These are phyloP conservation scores for Stemphylium vesicarium DNA, from an alignment of 2,329 filamentous ascomycete genomes.

Conservation along the genomic window DNA sequence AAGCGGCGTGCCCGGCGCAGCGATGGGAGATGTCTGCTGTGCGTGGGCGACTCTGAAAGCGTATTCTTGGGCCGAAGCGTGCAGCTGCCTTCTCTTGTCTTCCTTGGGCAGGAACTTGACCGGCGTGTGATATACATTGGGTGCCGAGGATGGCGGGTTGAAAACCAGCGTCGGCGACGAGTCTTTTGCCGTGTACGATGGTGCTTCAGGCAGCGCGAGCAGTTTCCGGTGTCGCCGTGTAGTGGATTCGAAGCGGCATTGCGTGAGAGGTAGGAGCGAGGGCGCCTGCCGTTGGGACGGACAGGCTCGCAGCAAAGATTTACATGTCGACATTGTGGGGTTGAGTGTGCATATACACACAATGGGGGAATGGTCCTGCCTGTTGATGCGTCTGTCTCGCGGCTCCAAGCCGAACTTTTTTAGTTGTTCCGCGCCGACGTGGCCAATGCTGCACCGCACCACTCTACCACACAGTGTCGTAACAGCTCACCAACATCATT, in stretches of 20 bases:
- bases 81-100: slow-evolving; percentile 61
- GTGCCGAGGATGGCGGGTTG: slow-evolving; percentile 70
- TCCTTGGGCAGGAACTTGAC: slow-evolving; percentile 66
- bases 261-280: slow-evolving; percentile 32
- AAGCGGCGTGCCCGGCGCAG: slow-evolving; percentile 40
- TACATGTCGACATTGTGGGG: slow-evolving; percentile 44
- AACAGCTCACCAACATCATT: background rate
- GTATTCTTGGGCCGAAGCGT: slow-evolving; percentile 42
- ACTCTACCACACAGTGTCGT: background rate
- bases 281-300: slow-evolving; percentile 19
- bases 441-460: slow-evolving; percentile 9
- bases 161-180: slow-evolving; percentile 54
- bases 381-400: slow-evolving; percentile 17
- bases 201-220: slow-evolving; percentile 53
- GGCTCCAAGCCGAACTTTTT: slow-evolving; percentile 33
- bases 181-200: slow-evolving; percentile 48
- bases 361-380: slow-evolving; percentile 11
- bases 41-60: slow-evolving; percentile 29
- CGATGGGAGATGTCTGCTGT: slow-evolving; percentile 30
- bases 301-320: slow-evolving; percentile 36
- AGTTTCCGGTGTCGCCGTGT: slow-evolving; percentile 56
- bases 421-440: slow-evolving; percentile 34
- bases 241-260: slow-evolving; percentile 53
- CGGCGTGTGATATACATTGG: slow-evolving; percentile 69
- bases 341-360: slow-evolving; percentile 20